Evolutionary conservation across 2,329 filamentous ascomycete genomes (phyloP), one percentile per base, ranked within the genome.

Genomic region (Diaporthe citriasiana): DNA sequence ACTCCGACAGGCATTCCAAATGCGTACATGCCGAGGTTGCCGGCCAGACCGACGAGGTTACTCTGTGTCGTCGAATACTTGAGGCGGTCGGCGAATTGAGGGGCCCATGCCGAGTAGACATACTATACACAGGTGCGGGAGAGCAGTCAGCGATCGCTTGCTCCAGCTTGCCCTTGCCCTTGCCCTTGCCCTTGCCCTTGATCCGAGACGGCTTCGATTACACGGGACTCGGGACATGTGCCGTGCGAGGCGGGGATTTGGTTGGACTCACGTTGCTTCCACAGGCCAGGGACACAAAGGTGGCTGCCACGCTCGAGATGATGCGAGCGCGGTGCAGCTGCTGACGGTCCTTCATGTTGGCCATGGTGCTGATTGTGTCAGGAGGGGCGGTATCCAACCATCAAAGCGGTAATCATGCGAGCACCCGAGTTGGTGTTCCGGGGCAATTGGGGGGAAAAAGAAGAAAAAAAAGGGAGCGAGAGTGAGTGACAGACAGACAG

Each of bases 91-190:
- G 95, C 95, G 81, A 98, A 98, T 84, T 98, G 95, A 27, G 97
- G 97, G 19, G 94, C 95, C 95, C 97, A 99, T 84, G 96, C 96
- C 72, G 95, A 98, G 84, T 98, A 99, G 81, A 95, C 96, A 90
- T 99, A 98, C 95, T 98, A 81, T 66, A 30, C n/a, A 27, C 30
- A 42, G 40, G 22, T 1, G 45, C 27, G 19, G n/a, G 19, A 72
- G 38, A 69, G n/a, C 27, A 70, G 25, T 66, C 42, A 60, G 70
- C 63, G 73, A 78, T 76, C 75, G 71, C 57, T 45, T 53, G n/a
- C 3, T 25, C 56, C 22, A 40, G 35, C 10, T 22, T 47, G 42
- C 42, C 17, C 19, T n/a, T n/a, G 17, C 8, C 33, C 15, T n/a
- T 38, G 40, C n/a, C 12, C 10, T 47, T 22, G 33, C 33, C n/a